Evolutionary conservation across 1,284 basidiomycete genomes (phyloP).

Genomic region (Pseudomicrostroma phylloplanum): DNA sequence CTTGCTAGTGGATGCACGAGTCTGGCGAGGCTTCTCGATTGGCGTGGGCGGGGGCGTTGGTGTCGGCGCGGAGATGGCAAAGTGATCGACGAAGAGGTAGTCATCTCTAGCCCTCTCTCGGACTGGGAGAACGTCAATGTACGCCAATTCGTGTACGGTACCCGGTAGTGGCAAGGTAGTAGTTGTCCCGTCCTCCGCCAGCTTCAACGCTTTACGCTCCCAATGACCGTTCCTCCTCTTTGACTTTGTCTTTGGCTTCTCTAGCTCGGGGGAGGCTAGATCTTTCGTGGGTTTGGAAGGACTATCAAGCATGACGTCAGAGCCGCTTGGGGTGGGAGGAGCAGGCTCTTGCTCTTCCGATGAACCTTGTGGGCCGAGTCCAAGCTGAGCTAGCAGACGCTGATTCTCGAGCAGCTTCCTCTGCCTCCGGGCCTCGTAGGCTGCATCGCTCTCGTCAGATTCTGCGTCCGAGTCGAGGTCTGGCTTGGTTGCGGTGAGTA

Average conservation of each 20-base stretch:
- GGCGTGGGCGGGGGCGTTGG: not conserved
- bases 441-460: not conserved
- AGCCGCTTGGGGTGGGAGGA: not conserved
- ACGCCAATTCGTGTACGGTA: not conserved
- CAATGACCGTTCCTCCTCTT: not conserved
- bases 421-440: not conserved
- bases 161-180: not conserved
- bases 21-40: not conserved
- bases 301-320: not conserved
- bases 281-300: not conserved
- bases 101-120: slow-evolving; percentile 1
- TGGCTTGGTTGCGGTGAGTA: not conserved
- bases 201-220: not conserved
- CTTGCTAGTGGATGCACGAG: not conserved
- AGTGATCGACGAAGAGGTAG: not conserved
- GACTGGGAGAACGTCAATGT: not conserved
- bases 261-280: not conserved
- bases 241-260: not conserved
- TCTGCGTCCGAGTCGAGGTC: not conserved
- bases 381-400: not conserved
- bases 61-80: not conserved
- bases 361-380: not conserved
- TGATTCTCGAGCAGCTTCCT: slow-evolving; percentile 1
- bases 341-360: not conserved
- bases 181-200: slow-evolving; percentile 4